A percentile compares a stretch with the other conserved stretches of the same genome.
phyloP scores from a whole-genome alignment of 169 alveolate genomes.

The Plasmodium relictum region DNA sequence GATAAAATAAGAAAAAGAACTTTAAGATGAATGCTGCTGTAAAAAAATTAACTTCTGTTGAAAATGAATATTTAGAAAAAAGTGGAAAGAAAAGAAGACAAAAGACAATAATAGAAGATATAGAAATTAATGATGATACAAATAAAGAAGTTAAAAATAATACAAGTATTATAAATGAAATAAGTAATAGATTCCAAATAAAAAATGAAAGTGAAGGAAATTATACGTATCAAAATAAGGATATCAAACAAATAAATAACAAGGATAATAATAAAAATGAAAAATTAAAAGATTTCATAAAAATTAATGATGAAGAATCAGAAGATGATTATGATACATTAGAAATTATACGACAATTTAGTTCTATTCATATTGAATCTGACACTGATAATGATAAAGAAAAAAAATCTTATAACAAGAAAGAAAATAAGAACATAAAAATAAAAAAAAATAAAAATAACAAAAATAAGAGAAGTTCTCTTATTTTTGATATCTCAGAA shows the following conservation, averaged over 20 bases:
- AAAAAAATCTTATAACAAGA: constrained; percentile 14
- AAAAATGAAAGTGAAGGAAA: background rate
- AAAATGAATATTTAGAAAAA: constrained; percentile 49
- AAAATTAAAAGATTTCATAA: too few relatives aligned
- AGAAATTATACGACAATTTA: constrained; percentile 42
- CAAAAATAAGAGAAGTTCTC: constrained; percentile 8
- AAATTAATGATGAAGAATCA: background rate
- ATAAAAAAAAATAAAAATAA: constrained; percentile 23
- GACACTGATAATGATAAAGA: background rate
- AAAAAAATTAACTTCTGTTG: constrained; percentile 59
- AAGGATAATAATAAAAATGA: background rate
- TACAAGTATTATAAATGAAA: background rate
- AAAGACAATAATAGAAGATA: background rate
- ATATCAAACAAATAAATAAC: background rate
- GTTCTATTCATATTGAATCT: constrained; percentile 55
- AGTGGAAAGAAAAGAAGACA: constrained; percentile 72
- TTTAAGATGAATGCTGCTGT: constrained; percentile 30
- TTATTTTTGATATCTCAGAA: constrained; percentile 8
- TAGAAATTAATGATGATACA: background rate
- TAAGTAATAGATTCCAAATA: background rate
- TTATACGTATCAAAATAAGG: background rate
- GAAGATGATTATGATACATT: constrained; percentile 49
- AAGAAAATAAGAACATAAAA: constrained; percentile 6
- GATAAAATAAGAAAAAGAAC: background rate
- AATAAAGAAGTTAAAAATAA: background rate